A percentile compares a stretch with the other conserved stretches of the same genome.
phyloP scores from a whole-genome alignment of 2,329 filamentous ascomycete genomes.

The Tolypocladium ophioglossoides region DNA sequence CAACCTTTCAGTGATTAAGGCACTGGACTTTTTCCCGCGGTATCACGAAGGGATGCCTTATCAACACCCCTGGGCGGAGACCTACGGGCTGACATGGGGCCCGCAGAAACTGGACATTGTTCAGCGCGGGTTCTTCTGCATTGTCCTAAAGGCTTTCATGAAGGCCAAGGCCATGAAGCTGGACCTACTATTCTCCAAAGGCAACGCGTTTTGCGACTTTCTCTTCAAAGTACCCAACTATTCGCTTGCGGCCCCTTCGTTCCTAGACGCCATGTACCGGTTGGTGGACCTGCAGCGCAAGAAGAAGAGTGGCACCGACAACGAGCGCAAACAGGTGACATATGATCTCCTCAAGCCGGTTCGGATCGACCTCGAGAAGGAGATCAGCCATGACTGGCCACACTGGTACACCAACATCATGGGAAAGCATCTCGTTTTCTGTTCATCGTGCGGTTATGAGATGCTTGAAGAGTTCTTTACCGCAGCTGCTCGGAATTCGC shows the following conservation, averaged over 20 bases:
- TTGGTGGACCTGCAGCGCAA: slow-evolving; percentile 11
- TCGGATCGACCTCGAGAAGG: slow-evolving; percentile 12
- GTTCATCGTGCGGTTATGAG: slow-evolving; percentile 23
- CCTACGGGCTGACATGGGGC: slow-evolving; percentile 21
- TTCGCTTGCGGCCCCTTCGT: slow-evolving; percentile 16
- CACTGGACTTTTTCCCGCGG: slow-evolving; percentile 23
- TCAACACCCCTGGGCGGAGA: not conserved
- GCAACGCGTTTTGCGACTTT: slow-evolving; percentile 18
- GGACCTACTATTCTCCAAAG: slow-evolving; percentile 17
- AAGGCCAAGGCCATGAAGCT: slow-evolving; percentile 20
- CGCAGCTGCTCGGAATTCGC: not conserved
- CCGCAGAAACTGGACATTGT: slow-evolving; percentile 11
- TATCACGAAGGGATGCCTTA: slow-evolving; percentile 18
- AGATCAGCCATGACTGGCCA: slow-evolving; percentile 9
- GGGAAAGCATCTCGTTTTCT: slow-evolving; percentile 15
- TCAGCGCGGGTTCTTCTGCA: slow-evolving; percentile 21
- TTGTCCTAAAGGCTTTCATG: slow-evolving; percentile 22
- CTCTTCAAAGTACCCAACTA: slow-evolving; percentile 17
- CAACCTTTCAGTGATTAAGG: slow-evolving; percentile 8
- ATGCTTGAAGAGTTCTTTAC: slow-evolving; percentile 20
- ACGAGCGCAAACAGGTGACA: slow-evolving; percentile 8
- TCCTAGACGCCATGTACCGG: slow-evolving; percentile 23
- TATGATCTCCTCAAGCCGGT: slow-evolving; percentile 25
- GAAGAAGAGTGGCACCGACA: not conserved
- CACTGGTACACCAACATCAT: slow-evolving; percentile 14